These are phyloP conservation scores for Xylariaceae sp. DNA, from an alignment of 2,329 filamentous ascomycete genomes.

Conservation along the genomic window DNA sequence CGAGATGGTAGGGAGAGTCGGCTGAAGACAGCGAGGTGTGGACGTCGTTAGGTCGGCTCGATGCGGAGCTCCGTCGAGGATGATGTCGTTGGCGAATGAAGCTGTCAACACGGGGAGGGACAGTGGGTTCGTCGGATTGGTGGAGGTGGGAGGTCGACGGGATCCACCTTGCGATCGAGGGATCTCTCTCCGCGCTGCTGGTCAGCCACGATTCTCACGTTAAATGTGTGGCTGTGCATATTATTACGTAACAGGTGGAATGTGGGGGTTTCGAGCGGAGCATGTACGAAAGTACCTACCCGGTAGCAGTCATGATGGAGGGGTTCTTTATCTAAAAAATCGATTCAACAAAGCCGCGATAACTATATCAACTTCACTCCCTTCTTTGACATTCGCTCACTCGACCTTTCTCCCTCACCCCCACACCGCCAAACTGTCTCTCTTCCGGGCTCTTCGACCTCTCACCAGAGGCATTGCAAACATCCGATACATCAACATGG, in stretches of 20 bases:
- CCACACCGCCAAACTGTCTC: constrained; percentile 33
- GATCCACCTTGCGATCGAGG: background rate
- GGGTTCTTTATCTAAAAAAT: background rate
- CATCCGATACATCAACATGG: constrained; percentile 52
- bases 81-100: constrained; percentile 7
- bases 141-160: constrained; percentile 10
- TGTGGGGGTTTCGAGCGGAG: too few relatives aligned
- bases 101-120: background rate
- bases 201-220: background rate
- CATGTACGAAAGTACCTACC: too few relatives aligned
- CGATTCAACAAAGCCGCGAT: too few relatives aligned
- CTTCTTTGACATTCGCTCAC: background rate
- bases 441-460: constrained; percentile 35
- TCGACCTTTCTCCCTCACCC: constrained; percentile 5
- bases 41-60: constrained; percentile 13
- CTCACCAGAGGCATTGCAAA: constrained; percentile 31
- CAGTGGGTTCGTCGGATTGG: background rate
- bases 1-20: constrained; percentile 1
- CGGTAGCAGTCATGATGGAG: too few relatives aligned
- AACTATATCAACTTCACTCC: background rate
- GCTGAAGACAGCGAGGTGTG: constrained; percentile 1
- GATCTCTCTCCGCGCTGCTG: background rate
- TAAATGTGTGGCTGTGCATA: too few relatives aligned
- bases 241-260: too few relatives aligned
- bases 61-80: constrained; percentile 12